Evolutionary conservation across 352 stramenopile species (phyloP).

Genomic region (Pythium periplocum): DNA sequence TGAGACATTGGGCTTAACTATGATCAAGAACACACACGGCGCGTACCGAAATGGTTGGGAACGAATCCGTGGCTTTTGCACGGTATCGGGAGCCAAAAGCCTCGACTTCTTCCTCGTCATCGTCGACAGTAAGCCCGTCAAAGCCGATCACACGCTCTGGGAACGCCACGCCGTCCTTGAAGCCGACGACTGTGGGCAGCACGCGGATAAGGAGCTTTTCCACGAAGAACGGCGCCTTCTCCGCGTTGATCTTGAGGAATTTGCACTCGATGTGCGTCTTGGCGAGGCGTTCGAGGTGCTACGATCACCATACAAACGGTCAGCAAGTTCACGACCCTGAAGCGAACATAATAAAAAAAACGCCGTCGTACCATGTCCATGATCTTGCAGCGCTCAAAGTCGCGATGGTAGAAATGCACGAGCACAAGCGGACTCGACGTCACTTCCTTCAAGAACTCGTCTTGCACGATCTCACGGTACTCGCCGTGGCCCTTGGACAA

Average conservation of each 20-base stretch:
- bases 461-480: constrained; percentile 90
- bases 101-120: constrained; percentile 40
- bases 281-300: constrained; percentile 58
- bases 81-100: constrained; percentile 38
- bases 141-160: constrained; percentile 90
- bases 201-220: constrained; percentile 91
- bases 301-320: not conserved
- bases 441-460: constrained; percentile 95
- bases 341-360: not conserved
- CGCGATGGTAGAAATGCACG: constrained; percentile 95
- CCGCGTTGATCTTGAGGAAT: constrained; percentile 92
- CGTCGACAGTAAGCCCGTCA: constrained; percentile 86
- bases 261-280: constrained; percentile 88
- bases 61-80: constrained; percentile 44
- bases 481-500: constrained; percentile 73
- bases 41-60: constrained; percentile 53
- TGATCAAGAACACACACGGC: no score
- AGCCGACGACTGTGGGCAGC: constrained; percentile 92
- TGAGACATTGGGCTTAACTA: no score
- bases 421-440: constrained; percentile 79
- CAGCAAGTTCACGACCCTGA: not conserved
- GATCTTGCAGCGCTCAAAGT: constrained; percentile 97
- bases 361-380: constrained; percentile 85
- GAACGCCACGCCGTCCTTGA: constrained; percentile 90
- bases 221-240: constrained; percentile 94